phyloP scores from a whole-genome alignment of 331 rosid species.

The Pyracantha coccinea region DNA sequence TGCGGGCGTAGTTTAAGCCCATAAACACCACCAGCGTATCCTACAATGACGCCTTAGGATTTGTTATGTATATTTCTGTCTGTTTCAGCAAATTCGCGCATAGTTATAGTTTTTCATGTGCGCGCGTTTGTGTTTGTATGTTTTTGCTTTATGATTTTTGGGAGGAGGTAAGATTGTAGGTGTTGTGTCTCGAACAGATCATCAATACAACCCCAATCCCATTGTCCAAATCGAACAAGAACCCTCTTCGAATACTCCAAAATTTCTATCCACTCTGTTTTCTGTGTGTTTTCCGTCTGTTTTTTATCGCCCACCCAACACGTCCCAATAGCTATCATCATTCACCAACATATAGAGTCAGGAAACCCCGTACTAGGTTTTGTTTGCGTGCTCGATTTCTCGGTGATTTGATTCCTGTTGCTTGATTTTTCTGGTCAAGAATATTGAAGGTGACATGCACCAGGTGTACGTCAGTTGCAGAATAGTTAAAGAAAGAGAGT shows the following conservation, averaged over 20 bases:
- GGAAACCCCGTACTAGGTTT: not conserved
- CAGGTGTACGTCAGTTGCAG: constrained; percentile 32
- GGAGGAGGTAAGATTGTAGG: not conserved
- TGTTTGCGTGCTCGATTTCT: not conserved
- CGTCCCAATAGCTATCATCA: not conserved
- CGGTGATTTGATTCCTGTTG: not conserved
- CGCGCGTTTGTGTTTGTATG: not conserved
- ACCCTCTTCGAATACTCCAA: constrained; percentile 26
- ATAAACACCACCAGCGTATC: not conserved
- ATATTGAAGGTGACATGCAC: constrained; percentile 45
- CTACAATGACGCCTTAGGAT: not conserved
- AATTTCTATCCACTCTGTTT: not conserved
- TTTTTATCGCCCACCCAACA: constrained; percentile 10
- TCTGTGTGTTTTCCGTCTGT: not conserved
- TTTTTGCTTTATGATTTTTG: not conserved
- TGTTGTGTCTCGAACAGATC: constrained; percentile 19
- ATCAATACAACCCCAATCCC: constrained; percentile 8
- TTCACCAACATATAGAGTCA: not conserved
- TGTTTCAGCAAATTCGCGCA: not conserved
- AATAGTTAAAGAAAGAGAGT: not conserved
- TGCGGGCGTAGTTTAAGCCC: not conserved
- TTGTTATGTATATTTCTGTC: not conserved
- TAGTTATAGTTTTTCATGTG: constrained; percentile 8
- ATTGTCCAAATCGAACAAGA: constrained; percentile 41
- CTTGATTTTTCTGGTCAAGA: constrained; percentile 10